phyloP scores from a whole-genome alignment of 2,329 filamentous ascomycete species.

The Colletotrichum tofieldiae region DNA sequence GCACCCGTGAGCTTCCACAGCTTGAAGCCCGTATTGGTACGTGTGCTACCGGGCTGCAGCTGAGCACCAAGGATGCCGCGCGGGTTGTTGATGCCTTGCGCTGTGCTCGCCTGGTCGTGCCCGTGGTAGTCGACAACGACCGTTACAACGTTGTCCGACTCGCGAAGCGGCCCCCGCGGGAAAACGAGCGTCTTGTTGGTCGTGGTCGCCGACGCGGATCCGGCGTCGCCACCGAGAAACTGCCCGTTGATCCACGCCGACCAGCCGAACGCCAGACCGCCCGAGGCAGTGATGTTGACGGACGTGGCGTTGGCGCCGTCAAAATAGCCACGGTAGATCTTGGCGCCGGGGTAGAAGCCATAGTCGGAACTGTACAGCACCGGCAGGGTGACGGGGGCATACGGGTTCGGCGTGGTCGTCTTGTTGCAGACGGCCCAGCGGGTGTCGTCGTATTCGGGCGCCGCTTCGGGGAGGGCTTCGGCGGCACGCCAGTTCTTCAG shows the following conservation, averaged over 20 bases:
- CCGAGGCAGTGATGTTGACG: conserved; percentile 73
- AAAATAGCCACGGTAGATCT: conserved; percentile 81
- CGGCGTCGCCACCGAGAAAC: conserved; percentile 74
- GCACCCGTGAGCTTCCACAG: conserved; percentile 80
- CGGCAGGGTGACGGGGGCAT: conserved; percentile 71
- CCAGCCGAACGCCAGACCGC: conserved; percentile 78
- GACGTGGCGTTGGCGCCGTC: conserved; percentile 73
- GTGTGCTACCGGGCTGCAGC: conserved; percentile 48
- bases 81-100: conserved; percentile 75
- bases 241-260: conserved; percentile 78
- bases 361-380: conserved; percentile 82
- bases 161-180: conserved; percentile 63
- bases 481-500: conserved; percentile 78
- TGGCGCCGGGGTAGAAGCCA: conserved; percentile 78
- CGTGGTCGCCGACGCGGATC: conserved; percentile 62
- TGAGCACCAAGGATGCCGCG: conserved; percentile 75
- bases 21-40: conserved; percentile 60
- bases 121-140: conserved; percentile 82
- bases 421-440: conserved; percentile 75
- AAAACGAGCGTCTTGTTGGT: conserved; percentile 70
- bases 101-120: conserved; percentile 72
- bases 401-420: conserved; percentile 73
- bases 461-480: conserved; percentile 80
- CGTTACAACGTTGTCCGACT: conserved; percentile 72
- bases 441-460: conserved; percentile 76